Evolutionary conservation across 1,284 basidiomycete genomes (phyloP), one percentile per base, ranked within the genome.

Genomic region (Boletus coffeatus): DNA sequence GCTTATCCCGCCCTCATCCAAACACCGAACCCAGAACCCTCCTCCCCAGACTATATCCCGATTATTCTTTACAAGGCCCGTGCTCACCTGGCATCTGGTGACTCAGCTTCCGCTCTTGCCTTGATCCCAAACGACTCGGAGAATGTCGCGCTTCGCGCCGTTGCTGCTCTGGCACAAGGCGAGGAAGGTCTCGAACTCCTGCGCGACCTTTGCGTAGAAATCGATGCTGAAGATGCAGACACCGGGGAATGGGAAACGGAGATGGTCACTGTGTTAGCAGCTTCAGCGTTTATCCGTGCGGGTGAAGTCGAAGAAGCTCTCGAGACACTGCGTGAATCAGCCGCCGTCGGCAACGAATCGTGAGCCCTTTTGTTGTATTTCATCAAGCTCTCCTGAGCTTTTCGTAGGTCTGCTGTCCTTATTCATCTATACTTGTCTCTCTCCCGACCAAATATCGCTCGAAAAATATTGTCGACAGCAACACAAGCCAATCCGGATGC

Each of bases 241-340:
- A 83, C 81, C 6, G 83, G 78, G 16, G 82, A 85, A 36, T 80
- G 79, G 64, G 88, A 88, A 66, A 89, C 86, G 72, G 87, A 86
- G 37, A 74, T 86, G 34, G 92, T 95, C 2, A 81, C 87, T 61
- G 90, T 91, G 16, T 76, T 93, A 4, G 91, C 93, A 16, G 93
- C 88, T 6, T 93, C 90, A 3, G 90, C 93, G 1, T 96, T 96
- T 74, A 83, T 88, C 16, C 79, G 85, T 21, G 91, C 90, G 25
- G 89, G 89, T 4, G 94, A 97, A 77, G 76, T 90, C 16, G 94
- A 96, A 76, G 95, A 97, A 77, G 94, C 93, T 0, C 79, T 97
- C 34, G 93, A 96, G 73, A 94, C 92, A 0, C 80, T 97, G 34
- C 86, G 88, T 13, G 80, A 84, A 34, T 87, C 88, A 43, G 61